phyloP scores from a whole-genome alignment of 73 alveolate species.

The Paramecium tetraurelia region DNA sequence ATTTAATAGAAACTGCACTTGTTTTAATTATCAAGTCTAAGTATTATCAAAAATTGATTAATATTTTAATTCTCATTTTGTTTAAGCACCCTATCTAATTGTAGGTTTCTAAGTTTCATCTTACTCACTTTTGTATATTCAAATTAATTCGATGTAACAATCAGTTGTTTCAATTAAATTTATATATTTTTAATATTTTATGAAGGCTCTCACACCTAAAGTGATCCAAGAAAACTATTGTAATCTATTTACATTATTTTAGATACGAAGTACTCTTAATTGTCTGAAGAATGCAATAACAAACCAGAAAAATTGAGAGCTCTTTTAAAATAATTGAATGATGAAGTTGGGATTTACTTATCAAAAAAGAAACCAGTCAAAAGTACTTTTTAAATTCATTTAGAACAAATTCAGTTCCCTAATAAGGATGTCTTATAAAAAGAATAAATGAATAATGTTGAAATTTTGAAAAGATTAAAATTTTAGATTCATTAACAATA shows the following conservation, averaged over 20 bases:
- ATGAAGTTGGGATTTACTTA: background rate
- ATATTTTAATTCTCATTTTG: no score
- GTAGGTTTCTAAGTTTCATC: background rate
- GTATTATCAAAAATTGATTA: no score
- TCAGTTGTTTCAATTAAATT: background rate
- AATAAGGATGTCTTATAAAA: background rate
- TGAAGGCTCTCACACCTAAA: background rate
- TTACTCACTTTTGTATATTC: no score
- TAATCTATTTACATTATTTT: background rate
- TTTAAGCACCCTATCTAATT: background rate
- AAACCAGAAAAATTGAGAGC: constrained; percentile 12
- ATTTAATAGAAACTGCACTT: background rate
- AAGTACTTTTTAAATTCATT: background rate
- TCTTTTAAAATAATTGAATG: background rate
- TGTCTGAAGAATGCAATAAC: background rate
- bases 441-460: background rate
- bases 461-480: background rate
- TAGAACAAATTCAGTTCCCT: background rate
- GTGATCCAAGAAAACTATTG: background rate
- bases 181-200: background rate
- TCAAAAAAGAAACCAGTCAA: background rate
- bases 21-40: no score
- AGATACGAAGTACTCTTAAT: background rate
- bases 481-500: background rate
- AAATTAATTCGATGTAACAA: background rate